These are phyloP conservation scores for Malassezia caprae DNA, from an alignment of 1,284 basidiomycete species.

Conservation along the genomic window DNA sequence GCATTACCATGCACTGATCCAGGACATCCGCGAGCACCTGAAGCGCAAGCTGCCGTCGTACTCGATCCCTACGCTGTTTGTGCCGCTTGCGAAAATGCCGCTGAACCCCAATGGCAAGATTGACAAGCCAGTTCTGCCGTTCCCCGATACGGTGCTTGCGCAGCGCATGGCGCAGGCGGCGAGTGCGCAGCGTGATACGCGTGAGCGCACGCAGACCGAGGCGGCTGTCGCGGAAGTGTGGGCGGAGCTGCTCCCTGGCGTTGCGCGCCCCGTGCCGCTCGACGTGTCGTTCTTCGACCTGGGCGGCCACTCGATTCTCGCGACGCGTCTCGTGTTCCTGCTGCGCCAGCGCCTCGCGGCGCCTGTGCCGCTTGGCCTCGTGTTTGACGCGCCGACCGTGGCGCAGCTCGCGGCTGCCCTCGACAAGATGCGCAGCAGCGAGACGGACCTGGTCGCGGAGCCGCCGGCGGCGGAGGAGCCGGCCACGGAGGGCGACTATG, in stretches of 20 bases:
- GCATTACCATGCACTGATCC: constrained; percentile 63
- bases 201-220: constrained; percentile 60
- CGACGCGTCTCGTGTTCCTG: constrained; percentile 92
- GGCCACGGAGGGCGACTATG: constrained; percentile 54
- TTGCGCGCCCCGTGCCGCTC: constrained; percentile 66
- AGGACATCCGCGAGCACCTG: constrained; percentile 76
- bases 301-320: constrained; percentile 95
- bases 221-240: constrained; percentile 67
- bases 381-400: constrained; percentile 87
- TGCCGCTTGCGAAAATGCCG: constrained; percentile 88
- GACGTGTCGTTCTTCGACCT: constrained; percentile 98
- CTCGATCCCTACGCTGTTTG: constrained; percentile 53
- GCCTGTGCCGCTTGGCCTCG: constrained; percentile 79
- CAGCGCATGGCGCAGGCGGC: constrained; percentile 36
- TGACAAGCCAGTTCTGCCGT: constrained; percentile 94
- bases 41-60: constrained; percentile 86
- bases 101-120: constrained; percentile 98
- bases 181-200: constrained; percentile 15
- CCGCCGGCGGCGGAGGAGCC: background rate
- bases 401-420: constrained; percentile 67
- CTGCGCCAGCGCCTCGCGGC: constrained; percentile 85
- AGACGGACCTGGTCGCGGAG: constrained; percentile 59
- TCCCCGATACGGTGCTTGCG: constrained; percentile 84
- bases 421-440: constrained; percentile 65
- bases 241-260: constrained; percentile 69